These are phyloP conservation scores for Iodosphaeria phyllophila DNA, from an alignment of 2,329 filamentous ascomycete genomes.

Conservation along the genomic window DNA sequence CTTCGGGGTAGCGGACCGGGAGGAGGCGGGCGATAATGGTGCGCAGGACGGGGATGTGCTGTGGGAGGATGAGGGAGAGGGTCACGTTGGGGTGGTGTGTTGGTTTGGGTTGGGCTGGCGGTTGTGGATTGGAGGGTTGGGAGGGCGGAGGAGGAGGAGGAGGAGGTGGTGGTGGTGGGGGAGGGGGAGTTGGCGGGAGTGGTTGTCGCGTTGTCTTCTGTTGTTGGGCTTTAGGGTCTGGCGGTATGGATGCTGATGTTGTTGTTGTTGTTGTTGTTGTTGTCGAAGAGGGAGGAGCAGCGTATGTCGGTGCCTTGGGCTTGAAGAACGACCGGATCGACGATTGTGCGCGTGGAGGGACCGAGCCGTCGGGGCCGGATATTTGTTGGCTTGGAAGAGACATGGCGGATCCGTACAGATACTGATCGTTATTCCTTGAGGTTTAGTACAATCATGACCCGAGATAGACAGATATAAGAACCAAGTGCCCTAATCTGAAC, in stretches of 20 bases:
- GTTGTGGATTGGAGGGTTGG: conserved; percentile 4
- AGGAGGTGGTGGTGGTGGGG: conserved; percentile 5
- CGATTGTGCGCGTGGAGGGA: conserved; percentile 20
- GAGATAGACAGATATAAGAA: no score
- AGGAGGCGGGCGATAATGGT: conserved; percentile 48
- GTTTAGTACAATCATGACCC: no score
- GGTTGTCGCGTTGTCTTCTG: no score
- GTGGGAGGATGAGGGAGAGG: conserved; percentile 28
- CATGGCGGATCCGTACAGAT: no score
- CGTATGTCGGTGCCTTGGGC: conserved; percentile 24
- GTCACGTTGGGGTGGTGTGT: conserved; percentile 27
- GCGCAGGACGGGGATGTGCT: conserved; percentile 37
- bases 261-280: conserved; percentile 2
- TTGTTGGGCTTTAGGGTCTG: not conserved
- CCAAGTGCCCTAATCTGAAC: no score
- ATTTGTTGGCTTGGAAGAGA: no score
- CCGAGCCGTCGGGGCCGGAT: no score
- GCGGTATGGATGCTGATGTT: not conserved
- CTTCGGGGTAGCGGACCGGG: conserved; percentile 42
- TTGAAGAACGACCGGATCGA: conserved; percentile 48
- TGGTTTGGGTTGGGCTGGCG: conserved; percentile 10
- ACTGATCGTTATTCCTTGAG: no score
- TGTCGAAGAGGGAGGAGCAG: conserved; percentile 9
- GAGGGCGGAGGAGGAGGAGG: conserved; percentile 4
- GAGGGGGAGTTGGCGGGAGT: conserved; percentile 2